Evolutionary conservation across 495 filamentous ascomycete species (phyloP).

Genomic region (Gamarada debralockiae): DNA sequence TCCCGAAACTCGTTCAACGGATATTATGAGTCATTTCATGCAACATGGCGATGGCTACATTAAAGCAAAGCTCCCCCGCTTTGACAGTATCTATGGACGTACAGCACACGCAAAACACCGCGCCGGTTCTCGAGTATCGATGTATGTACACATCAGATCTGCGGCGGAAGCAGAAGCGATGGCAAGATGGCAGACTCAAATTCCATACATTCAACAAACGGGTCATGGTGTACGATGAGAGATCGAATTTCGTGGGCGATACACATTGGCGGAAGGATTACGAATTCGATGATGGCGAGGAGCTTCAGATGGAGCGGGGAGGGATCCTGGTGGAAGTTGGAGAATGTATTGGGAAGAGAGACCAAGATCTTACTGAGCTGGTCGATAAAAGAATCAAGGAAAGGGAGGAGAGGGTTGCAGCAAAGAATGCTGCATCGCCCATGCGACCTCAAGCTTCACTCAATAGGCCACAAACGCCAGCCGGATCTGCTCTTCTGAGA

Average conservation of each 20-base stretch:
- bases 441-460: constrained; percentile 1
- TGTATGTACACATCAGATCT: constrained; percentile 87
- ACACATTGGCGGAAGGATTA: constrained; percentile 70
- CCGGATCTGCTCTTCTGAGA: constrained; percentile 13
- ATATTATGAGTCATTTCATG: neutral
- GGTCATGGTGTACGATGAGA: constrained; percentile 84
- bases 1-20: neutral
- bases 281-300: constrained; percentile 69
- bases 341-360: constrained; percentile 63
- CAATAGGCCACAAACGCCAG: constrained; percentile 1
- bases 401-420: constrained; percentile 39
- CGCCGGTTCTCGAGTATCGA: constrained; percentile 71
- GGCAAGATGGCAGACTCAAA: constrained; percentile 86
- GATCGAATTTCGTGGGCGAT: constrained; percentile 78
- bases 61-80: neutral
- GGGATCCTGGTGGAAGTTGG: constrained; percentile 72
- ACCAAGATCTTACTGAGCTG: constrained; percentile 73
- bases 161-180: constrained; percentile 80
- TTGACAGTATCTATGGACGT: constrained; percentile 8
- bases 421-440: constrained; percentile 14
- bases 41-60: neutral
- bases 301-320: constrained; percentile 73
- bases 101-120: constrained; percentile 54
- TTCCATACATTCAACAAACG: constrained; percentile 91
- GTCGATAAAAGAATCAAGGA: constrained; percentile 60